A percentile compares a stretch with the other conserved stretches of the same genome.
These are phyloP conservation scores for Hyparrhenia diplandra DNA, from an alignment of 176 grass and related monocot species.

Conservation along the genomic window DNA sequence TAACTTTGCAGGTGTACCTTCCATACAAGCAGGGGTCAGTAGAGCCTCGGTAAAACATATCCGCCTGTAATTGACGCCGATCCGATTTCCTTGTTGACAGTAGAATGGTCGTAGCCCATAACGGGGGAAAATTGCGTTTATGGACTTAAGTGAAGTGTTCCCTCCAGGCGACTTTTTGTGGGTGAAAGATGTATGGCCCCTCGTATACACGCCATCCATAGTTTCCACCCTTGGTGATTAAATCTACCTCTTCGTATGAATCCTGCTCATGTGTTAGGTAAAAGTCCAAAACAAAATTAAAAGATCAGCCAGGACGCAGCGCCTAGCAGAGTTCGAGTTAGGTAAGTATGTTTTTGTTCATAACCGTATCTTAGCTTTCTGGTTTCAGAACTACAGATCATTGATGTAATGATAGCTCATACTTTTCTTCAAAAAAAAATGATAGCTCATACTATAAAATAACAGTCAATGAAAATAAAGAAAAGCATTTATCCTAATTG, in stretches of 20 bases:
- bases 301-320: not conserved
- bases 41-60: conserved; percentile 70
- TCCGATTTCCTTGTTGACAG: conserved; percentile 49
- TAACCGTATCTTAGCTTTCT: not conserved
- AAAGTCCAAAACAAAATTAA: not conserved
- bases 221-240: conserved; percentile 73
- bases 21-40: conserved; percentile 74
- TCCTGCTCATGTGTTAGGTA: conserved; percentile 29
- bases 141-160: conserved; percentile 57
- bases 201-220: conserved; percentile 84
- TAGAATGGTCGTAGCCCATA: conserved; percentile 66
- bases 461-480: not conserved
- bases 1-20: conserved; percentile 35
- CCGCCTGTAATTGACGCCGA: conserved; percentile 81
- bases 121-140: conserved; percentile 62
- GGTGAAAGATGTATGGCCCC: conserved; percentile 53
- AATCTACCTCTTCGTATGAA: conserved; percentile 64
- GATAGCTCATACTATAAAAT: not conserved
- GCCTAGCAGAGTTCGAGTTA: not conserved
- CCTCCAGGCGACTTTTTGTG: conserved; percentile 53
- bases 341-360: not conserved
- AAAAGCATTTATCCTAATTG: not conserved
- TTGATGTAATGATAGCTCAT: not conserved
- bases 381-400: not conserved
- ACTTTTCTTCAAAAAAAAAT: too few relatives aligned